These are phyloP conservation scores for Urochloa ruziziensis DNA, from an alignment of 176 grass and related monocot species.

Conservation along the genomic window DNA sequence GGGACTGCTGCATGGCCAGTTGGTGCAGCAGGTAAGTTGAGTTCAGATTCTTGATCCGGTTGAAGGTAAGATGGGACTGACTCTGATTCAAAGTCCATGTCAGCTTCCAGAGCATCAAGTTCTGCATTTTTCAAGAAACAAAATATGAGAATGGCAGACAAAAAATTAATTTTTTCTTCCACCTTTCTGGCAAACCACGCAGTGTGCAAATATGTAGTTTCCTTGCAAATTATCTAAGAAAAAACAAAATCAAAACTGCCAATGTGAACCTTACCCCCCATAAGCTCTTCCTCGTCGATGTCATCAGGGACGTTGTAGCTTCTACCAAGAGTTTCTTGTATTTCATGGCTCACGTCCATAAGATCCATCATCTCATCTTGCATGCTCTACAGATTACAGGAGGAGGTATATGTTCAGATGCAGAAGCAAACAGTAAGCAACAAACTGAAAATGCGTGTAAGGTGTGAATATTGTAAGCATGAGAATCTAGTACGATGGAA, in stretches of 20 bases:
- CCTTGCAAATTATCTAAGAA: background rate
- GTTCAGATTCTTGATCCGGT: slow-evolving; percentile 68
- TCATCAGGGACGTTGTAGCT: slow-evolving; percentile 95
- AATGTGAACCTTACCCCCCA: slow-evolving; percentile 65
- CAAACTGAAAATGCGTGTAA: background rate
- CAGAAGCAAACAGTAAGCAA: background rate
- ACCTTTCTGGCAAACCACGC: background rate
- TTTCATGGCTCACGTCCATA: slow-evolving; percentile 94
- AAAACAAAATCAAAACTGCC: background rate
- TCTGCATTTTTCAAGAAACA: slow-evolving; percentile 59
- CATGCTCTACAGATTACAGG: slow-evolving; percentile 64
- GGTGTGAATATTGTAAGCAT: background rate
- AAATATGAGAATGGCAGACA: slow-evolving; percentile 15
- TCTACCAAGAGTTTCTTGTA: slow-evolving; percentile 96
- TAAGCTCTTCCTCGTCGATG: slow-evolving; percentile 94
- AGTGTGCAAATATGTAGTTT: background rate
- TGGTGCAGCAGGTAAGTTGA: slow-evolving; percentile 74
- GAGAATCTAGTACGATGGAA: background rate
- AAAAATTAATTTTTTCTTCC: background rate
- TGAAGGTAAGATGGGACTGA: slow-evolving; percentile 93
- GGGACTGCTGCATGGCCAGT: slow-evolving; percentile 42
- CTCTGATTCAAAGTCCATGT: slow-evolving; percentile 76
- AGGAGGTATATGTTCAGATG: slow-evolving; percentile 9
- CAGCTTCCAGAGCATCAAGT: slow-evolving; percentile 95
- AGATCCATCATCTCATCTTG: slow-evolving; percentile 99